phyloP scores from a whole-genome alignment of 1,284 basidiomycete genomes.

The Fistulinella cinereoalba region DNA sequence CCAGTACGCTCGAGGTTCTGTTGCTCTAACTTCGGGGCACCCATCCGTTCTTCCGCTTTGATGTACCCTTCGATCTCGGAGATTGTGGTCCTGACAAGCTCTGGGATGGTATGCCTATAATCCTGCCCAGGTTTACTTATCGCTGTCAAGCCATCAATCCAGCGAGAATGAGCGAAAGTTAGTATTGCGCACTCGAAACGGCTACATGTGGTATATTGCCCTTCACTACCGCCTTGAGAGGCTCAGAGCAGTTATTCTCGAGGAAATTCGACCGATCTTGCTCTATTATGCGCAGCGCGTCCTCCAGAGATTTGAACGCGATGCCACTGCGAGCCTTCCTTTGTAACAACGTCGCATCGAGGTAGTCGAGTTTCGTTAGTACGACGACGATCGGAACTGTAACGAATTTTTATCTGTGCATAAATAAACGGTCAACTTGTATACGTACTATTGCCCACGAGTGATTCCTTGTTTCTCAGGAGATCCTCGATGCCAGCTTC shows the following conservation, averaged over 20 bases:
- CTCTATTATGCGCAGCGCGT: neutral
- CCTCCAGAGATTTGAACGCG: neutral
- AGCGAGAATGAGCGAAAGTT: no score
- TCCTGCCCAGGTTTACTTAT: no score
- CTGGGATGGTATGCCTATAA: no score
- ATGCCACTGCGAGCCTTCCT: no score
- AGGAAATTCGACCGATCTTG: neutral
- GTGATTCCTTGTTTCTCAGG: constrained; percentile 4
- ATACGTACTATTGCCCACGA: constrained; percentile 12
- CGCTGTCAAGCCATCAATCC: no score
- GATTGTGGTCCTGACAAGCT: no score
- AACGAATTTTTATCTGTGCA: neutral
- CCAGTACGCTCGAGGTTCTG: no score
- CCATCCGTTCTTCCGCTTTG: constrained; percentile 4
- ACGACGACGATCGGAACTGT: constrained; percentile 19
- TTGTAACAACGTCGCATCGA: constrained; percentile 2
- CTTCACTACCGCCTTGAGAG: constrained; percentile 1
- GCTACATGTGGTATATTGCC: neutral
- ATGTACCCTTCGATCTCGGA: neutral
- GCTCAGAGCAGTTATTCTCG: constrained; percentile 3
- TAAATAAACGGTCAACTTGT: neutral
- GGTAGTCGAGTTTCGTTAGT: constrained; percentile 13
- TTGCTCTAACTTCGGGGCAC: no score
- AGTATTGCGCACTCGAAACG: constrained; percentile 17
- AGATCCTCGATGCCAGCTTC: constrained; percentile 14